These are phyloP conservation scores for Phytopythium kandeliae DNA, from an alignment of 352 stramenopile species.

Conservation along the genomic window DNA sequence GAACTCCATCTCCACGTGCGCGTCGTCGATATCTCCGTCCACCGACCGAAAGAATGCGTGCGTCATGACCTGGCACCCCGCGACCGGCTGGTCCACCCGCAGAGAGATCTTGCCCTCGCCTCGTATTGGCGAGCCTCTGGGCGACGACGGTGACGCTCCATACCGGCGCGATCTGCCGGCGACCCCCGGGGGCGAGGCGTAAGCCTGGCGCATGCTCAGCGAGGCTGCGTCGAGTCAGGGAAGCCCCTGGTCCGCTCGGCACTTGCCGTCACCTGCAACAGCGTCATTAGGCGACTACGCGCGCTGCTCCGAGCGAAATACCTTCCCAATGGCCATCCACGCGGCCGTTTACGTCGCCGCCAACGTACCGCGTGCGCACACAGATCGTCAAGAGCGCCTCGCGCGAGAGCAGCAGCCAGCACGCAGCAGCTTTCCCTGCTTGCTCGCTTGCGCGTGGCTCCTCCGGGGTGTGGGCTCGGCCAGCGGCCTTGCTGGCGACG, in stretches of 20 bases:
- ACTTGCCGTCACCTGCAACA: too few relatives aligned
- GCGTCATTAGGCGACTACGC: too few relatives aligned
- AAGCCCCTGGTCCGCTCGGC: too few relatives aligned
- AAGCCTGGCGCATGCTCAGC: constrained; percentile 22
- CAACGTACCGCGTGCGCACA: too few relatives aligned
- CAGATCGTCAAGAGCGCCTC: not conserved
- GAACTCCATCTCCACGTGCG: constrained; percentile 64
- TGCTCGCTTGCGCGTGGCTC: not conserved
- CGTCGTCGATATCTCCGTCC: constrained; percentile 66
- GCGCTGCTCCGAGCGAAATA: not conserved
- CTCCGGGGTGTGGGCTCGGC: too few relatives aligned
- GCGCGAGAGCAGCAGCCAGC: not conserved
- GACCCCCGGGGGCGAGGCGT: constrained; percentile 19
- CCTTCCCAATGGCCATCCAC: too few relatives aligned
- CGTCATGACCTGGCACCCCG: constrained; percentile 62
- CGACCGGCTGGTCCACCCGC: constrained; percentile 67
- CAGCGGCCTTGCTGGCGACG: too few relatives aligned
- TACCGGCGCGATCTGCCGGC: constrained; percentile 9
- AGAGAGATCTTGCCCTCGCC: constrained; percentile 73
- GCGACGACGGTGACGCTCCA: constrained; percentile 24
- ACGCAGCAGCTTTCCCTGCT: not conserved
- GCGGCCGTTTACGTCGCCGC: too few relatives aligned
- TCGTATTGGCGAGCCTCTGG: constrained; percentile 47
- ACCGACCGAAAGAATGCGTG: constrained; percentile 74
- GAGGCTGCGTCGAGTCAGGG: too few relatives aligned